A percentile compares a stretch with the other conserved stretches of the same genome.
Conservation (phyloP, 441 rosid genomes). For the Eutrema salsugineum region DNA sequence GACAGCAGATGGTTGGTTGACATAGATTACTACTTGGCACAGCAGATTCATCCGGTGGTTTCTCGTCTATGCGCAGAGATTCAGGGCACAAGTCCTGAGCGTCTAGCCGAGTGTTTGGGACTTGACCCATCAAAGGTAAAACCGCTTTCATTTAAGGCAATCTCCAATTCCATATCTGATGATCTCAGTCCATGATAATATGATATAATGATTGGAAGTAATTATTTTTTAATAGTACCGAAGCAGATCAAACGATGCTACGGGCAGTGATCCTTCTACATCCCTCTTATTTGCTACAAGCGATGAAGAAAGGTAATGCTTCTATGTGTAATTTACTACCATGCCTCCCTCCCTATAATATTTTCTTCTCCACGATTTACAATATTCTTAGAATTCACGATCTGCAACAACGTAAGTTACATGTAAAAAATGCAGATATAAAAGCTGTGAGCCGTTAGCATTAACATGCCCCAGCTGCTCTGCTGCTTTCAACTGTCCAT, state of each 20-base stretch:
- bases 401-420: not conserved
- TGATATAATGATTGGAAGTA: not conserved
- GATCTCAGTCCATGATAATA: not conserved
- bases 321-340: not conserved
- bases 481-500: conserved; percentile 67
- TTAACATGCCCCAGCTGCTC: conserved; percentile 92
- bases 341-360: not conserved
- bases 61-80: conserved; percentile 93
- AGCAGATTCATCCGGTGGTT: conserved; percentile 99
- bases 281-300: conserved; percentile 54
- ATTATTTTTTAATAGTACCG: conserved; percentile 57
- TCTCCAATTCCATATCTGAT: conserved; percentile 8
- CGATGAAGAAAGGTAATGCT: conserved; percentile 78
- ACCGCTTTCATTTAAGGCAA: conserved; percentile 7
- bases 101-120: conserved; percentile 95
- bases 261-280: conserved; percentile 49
- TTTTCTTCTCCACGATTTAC: not conserved
- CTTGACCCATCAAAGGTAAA: conserved; percentile 94
- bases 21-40: conserved; percentile 91
- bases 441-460: conserved; percentile 68
- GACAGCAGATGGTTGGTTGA: conserved; percentile 91
- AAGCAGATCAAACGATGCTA: conserved; percentile 53
- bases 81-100: conserved; percentile 95
- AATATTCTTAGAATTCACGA: not conserved
- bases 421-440: conserved; percentile 51